phyloP scores from a whole-genome alignment of 2,329 filamentous ascomycete species.

The Phaeosphaeria sp. region DNA sequence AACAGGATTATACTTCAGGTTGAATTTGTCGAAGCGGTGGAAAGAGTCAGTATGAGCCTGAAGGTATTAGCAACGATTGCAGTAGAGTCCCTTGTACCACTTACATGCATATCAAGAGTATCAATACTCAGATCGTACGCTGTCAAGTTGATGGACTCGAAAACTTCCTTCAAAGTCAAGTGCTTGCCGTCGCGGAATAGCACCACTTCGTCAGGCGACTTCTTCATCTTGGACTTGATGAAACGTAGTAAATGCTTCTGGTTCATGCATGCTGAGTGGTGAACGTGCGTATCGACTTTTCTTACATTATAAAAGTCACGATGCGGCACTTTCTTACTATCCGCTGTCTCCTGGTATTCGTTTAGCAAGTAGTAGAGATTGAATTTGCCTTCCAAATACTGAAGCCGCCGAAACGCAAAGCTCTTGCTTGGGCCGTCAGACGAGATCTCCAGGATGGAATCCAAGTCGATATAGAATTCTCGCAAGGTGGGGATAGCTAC shows the following conservation, averaged over 20 bases:
- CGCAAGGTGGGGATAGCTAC: constrained; percentile 88
- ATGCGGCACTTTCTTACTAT: constrained; percentile 96
- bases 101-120: constrained; percentile 96
- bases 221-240: constrained; percentile 99
- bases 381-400: constrained; percentile 96
- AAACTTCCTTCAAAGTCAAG: constrained; percentile 89
- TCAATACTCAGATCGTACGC: constrained; percentile 98
- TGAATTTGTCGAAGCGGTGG: constrained; percentile 99
- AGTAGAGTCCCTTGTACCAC: constrained; percentile 42
- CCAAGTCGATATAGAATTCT: constrained; percentile 95
- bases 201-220: constrained; percentile 91
- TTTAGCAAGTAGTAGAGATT: constrained; percentile 93
- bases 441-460: constrained; percentile 84
- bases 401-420: constrained; percentile 91
- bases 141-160: constrained; percentile 95
- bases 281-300: constrained; percentile 98
- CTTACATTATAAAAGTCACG: constrained; percentile 99
- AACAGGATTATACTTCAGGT: constrained; percentile 97
- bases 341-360: constrained; percentile 96
- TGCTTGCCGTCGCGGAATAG: constrained; percentile 91
- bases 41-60: constrained; percentile 96
- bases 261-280: constrained; percentile 99
- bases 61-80: constrained; percentile 10
- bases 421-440: constrained; percentile 96
- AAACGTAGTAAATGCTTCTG: constrained; percentile 98